These are phyloP conservation scores for Suillus brevipes DNA, from an alignment of 768 basidiomycete species.

Conservation along the genomic window DNA sequence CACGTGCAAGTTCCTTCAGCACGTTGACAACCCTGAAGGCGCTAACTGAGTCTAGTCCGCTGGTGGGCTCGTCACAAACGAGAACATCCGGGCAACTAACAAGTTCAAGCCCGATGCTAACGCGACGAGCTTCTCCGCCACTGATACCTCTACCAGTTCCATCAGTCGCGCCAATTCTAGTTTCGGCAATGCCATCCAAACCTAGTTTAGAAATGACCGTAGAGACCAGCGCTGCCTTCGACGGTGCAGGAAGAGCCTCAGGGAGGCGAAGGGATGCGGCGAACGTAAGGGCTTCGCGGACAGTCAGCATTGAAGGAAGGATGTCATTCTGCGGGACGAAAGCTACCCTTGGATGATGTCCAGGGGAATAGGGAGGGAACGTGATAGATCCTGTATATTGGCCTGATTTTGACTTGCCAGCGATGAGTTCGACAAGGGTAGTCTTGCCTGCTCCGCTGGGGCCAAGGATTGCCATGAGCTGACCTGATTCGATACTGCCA, in stretches of 20 bases:
- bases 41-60: conserved; percentile 85
- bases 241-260: conserved; percentile 60
- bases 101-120: conserved; percentile 88
- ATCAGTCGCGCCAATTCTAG: conserved; percentile 65
- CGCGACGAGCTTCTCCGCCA: conserved; percentile 88
- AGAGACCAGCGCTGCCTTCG: conserved; percentile 67
- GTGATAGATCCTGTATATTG: conserved; percentile 61
- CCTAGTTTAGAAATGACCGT: conserved; percentile 78
- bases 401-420: conserved; percentile 80
- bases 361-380: conserved; percentile 43
- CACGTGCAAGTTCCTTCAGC: conserved; percentile 70
- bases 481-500: conserved; percentile 74
- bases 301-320: conserved; percentile 76
- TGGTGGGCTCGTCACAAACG: conserved; percentile 84
- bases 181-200: conserved; percentile 64
- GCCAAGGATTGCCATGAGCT: conserved; percentile 90
- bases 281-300: conserved; percentile 79
- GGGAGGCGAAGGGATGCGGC: conserved; percentile 85
- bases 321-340: conserved; percentile 90
- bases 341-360: conserved; percentile 58
- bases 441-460: conserved; percentile 94
- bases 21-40: conserved; percentile 79
- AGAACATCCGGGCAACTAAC: conserved; percentile 83
- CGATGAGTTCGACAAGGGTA: conserved; percentile 87
- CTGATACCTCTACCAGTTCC: conserved; percentile 80